Base-by-base conservation (phyloP, 2,329 filamentous ascomycete genomes). In the Biscogniauxia sp. region DNA sequence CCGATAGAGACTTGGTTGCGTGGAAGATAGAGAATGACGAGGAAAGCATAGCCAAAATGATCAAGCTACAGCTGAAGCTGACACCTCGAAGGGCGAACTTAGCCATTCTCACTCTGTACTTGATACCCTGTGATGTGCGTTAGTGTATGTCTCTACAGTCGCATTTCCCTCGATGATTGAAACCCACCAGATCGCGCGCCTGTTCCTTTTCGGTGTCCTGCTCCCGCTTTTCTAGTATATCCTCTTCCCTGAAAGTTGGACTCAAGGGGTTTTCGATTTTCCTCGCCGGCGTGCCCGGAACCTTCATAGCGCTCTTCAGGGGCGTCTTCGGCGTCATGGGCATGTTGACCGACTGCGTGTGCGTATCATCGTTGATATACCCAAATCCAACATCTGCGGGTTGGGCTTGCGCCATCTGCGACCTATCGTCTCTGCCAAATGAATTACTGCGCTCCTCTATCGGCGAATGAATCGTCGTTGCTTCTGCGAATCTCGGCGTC, bases 1-100 rank as follows among this genome's bases (percentile, higher is more conserved):
- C 72, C 37, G 93, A 86, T 1, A 99, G 81, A 17, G 78, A 57
- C 73, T 86, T 91, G 61, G 95, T 97, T 55, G 93, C 85, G 75
- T 95, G 92, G 86, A 99, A 99, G 76, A 99, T 93, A 68, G 88
- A 80, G 72, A 99, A 91, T 3, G 92, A 92, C n/a, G 92, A 86
- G 15, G 90, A 88, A 57, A 99, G 81, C 86, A 99, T 94, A 64
- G 93, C 83, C 60, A 99, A 84, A 66, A 99, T 92, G 74, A 99
- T 97, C 62, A 98, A 83, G 75, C 91, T 94, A 82, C 95, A 99
- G 76, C 92, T 93, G 77, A 99, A 98, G 83, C 94, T 97, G 78
- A 98, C 91, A 59, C 92, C 90, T 66, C 95, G 90, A n/a, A 99
- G 88, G 64, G 96, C 86, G 70, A 98, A 89, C 81, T 99, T 99